Evolutionary conservation across 2,329 filamentous ascomycete genomes (phyloP).

Genomic region (Curvularia verruculosa): DNA sequence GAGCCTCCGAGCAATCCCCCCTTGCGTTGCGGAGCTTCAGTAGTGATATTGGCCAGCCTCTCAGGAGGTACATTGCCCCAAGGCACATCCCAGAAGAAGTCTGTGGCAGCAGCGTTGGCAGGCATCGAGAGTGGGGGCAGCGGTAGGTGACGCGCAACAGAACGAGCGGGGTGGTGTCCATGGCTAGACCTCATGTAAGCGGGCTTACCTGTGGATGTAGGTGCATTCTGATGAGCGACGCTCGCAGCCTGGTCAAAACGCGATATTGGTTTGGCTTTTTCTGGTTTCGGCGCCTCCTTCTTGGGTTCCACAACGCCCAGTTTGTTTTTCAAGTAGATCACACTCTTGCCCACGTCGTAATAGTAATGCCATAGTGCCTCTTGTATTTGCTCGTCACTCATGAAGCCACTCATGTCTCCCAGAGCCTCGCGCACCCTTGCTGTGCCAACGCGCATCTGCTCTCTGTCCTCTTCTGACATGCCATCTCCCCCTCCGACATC

Average conservation of each 20-base stretch:
- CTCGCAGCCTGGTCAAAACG: constrained; percentile 55
- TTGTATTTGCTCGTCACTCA: constrained; percentile 76
- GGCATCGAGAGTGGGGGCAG: constrained; percentile 40
- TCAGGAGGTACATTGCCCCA: constrained; percentile 77
- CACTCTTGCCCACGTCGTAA: constrained; percentile 86
- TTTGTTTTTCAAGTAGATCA: constrained; percentile 76
- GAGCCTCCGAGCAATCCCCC: constrained; percentile 81
- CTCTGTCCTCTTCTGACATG: constrained; percentile 44
- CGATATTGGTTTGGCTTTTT: constrained; percentile 41
- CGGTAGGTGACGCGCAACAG: constrained; percentile 31
- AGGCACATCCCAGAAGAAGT: constrained; percentile 81
- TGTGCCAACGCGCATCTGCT: constrained; percentile 69
- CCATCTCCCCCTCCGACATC: constrained; percentile 29
- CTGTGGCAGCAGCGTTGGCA: constrained; percentile 38
- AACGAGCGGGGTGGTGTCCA: constrained; percentile 20
- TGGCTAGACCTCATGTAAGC: constrained; percentile 22
- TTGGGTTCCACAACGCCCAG: constrained; percentile 29
- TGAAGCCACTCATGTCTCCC: constrained; percentile 61
- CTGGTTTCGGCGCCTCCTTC: constrained; percentile 43
- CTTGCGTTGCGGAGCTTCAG: constrained; percentile 63
- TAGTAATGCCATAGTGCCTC: constrained; percentile 96
- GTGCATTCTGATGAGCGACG: constrained; percentile 47
- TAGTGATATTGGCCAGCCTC: constrained; percentile 67
- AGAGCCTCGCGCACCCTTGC: constrained; percentile 69
- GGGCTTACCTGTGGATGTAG: constrained; percentile 56